Base-by-base conservation (phyloP, 805 yeast species). In the Kluyveromyces starmeri region DNA sequence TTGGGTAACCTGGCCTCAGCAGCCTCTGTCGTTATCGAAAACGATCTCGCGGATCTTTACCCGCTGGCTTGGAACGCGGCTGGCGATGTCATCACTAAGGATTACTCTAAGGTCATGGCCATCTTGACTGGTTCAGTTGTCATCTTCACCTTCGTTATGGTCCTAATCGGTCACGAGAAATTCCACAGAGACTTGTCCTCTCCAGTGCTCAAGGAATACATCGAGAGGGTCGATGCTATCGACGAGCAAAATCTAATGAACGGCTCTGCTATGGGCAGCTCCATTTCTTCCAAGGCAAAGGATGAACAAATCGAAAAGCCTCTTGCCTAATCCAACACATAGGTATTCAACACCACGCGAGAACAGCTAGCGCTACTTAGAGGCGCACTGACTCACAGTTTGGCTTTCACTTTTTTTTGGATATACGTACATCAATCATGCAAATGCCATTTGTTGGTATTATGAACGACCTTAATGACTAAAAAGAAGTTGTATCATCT, bases 31-130 rank as follows among this genome's bases (percentile, higher is more conserved):
- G 77, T 83, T 11, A 77, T 77, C 42, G 82, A 77, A 57, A 59
- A 77, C 19, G 71, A 74, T 14, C 70, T 36, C 83, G 85, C 86
- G 18, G 65, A 64, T 20, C 56, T 62, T 34, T 81, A 76, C 64
- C 85, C 84, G 2, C 46, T 77, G 20, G 47, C 35, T 7, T 47
- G 42, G 29, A 49, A 59, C 26, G 48, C 51, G 12, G 37, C 37
- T 1, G 71, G 68, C 20, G 39, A 39, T 3, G 47, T 45, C 2
- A 46, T 45, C 8, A 45, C 36, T 20, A 39, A 52, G 35, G 67
- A 80, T 51, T 81, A 80, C 54, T 80, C 78, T n/a, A 71, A 69
- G 46, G 83, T 76, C 32, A 78, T 78, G 84, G 68, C 77, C 21
- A 73, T 76, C 32, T 73, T 78, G 50, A 73, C 75, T 67, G 82